phyloP scores from a whole-genome alignment of 768 basidiomycete genomes.

The Mrakia hoshinonis region DNA sequence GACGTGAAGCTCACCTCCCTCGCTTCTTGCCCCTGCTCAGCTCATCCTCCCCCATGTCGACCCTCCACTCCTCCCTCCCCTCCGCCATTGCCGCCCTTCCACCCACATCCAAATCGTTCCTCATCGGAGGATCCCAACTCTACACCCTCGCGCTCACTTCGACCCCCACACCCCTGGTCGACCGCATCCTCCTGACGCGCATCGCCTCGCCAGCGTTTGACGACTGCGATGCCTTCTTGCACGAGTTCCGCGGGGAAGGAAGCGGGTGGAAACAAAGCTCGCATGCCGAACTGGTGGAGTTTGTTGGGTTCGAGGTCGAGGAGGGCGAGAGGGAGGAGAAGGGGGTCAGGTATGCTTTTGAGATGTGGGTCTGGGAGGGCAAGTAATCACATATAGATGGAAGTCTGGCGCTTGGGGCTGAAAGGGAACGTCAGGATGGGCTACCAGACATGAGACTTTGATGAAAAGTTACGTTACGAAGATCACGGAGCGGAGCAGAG shows the following conservation, averaged over 20 bases:
- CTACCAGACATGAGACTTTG: too few species aligned
- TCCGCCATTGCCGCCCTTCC: constrained; percentile 45
- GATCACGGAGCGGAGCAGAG: not conserved
- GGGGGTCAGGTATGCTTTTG: constrained; percentile 76
- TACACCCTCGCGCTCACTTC: constrained; percentile 58
- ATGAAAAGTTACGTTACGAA: too few species aligned
- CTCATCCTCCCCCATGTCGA: constrained; percentile 29
- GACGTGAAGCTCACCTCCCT: not conserved
- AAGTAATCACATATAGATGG: too few species aligned
- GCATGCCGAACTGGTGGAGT: constrained; percentile 3
- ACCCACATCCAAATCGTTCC: constrained; percentile 56
- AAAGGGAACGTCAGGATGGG: not conserved
- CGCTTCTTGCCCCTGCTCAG: constrained; percentile 10
- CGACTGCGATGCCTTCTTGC: constrained; percentile 79
- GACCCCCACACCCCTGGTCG: constrained; percentile 47
- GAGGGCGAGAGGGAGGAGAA: constrained; percentile 71
- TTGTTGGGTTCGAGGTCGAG: constrained; percentile 55
- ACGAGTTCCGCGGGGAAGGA: constrained; percentile 50
- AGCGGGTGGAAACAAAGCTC: constrained; percentile 28
- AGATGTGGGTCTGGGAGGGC: constrained; percentile 68
- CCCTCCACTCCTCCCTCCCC: constrained; percentile 37
- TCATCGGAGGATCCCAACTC: constrained; percentile 86
- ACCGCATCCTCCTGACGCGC: constrained; percentile 81
- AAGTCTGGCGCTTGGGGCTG: too few species aligned
- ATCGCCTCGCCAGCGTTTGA: constrained; percentile 64